Conservation (phyloP, 2,329 filamentous ascomycete species). For the Clarireedia paspali region DNA sequence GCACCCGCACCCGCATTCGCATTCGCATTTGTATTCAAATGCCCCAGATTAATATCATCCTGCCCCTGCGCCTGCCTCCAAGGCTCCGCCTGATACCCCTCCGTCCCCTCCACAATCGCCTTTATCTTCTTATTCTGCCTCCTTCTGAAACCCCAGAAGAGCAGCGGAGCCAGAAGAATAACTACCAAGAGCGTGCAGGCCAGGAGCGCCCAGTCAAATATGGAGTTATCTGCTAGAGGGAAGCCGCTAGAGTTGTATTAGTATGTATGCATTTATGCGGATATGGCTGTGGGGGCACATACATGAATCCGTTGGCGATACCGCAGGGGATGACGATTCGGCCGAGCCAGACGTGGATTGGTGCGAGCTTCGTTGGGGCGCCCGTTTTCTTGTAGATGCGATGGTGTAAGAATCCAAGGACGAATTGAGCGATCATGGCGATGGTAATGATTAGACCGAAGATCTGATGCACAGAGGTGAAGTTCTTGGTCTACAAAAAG, state of each 20-base stretch:
- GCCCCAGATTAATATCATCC: constrained; percentile 1
- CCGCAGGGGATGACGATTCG: constrained; percentile 45
- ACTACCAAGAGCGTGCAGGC: constrained; percentile 38
- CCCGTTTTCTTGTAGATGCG: constrained; percentile 43
- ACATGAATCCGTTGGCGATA: constrained; percentile 50
- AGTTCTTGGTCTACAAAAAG: constrained; percentile 39
- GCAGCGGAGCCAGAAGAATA: constrained; percentile 29
- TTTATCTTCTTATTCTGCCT: background rate
- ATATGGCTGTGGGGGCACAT: constrained; percentile 18
- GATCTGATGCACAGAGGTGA: constrained; percentile 49
- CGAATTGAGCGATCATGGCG: constrained; percentile 45
- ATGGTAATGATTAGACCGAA: constrained; percentile 48
- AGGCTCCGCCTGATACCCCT: constrained; percentile 5
- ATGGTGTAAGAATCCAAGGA: constrained; percentile 49
- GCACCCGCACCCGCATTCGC: background rate
- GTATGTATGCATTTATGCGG: background rate
- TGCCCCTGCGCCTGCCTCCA: constrained; percentile 5
- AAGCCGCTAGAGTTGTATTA: constrained; percentile 40
- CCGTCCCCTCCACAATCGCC: background rate
- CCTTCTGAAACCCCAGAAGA: constrained; percentile 13
- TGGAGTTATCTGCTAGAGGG: constrained; percentile 43
- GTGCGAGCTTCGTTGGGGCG: constrained; percentile 41
- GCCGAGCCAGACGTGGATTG: constrained; percentile 50
- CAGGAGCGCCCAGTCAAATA: constrained; percentile 40
- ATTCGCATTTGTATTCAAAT: background rate